phyloP scores from a whole-genome alignment of 148 eudicot genomes.

The Spergularia marina region DNA sequence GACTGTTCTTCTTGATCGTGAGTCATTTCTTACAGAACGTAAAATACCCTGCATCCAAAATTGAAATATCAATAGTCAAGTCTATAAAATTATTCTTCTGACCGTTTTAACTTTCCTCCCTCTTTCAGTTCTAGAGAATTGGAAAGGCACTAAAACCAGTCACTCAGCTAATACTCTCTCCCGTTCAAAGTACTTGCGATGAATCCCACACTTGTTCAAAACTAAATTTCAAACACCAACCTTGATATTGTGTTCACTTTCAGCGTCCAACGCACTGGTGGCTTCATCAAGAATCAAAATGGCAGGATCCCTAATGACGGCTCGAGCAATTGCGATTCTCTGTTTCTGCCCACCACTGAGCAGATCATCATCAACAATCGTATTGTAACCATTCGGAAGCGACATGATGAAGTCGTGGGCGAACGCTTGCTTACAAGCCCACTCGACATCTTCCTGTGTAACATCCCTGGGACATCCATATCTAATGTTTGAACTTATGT shows the following conservation, averaged over 20 bases:
- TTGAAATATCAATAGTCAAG: slow-evolving; percentile 6
- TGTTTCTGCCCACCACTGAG: slow-evolving; percentile 99
- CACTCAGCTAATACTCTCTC: background rate
- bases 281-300: slow-evolving; percentile 98
- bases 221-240: slow-evolving; percentile 31
- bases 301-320: slow-evolving; percentile 81
- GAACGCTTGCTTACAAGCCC: slow-evolving; percentile 90
- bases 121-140: background rate
- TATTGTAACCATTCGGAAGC: slow-evolving; percentile 81
- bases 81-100: background rate
- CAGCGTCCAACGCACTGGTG: slow-evolving; percentile 97
- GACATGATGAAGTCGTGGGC: slow-evolving; percentile 87
- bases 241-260: slow-evolving; percentile 96
- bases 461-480: slow-evolving; percentile 81
- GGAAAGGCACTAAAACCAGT: background rate
- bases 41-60: slow-evolving; percentile 70
- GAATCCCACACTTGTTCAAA: background rate
- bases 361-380: slow-evolving; percentile 94
- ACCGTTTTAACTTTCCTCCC: slow-evolving; percentile 1
- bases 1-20: slow-evolving; percentile 61
- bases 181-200: background rate
- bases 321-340: slow-evolving; percentile 96
- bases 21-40: slow-evolving; percentile 63
- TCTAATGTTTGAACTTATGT: slow-evolving; percentile 78
- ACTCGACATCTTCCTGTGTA: slow-evolving; percentile 75